phyloP scores from a whole-genome alignment of 805 yeast species.

The Candida bentonensis region DNA sequence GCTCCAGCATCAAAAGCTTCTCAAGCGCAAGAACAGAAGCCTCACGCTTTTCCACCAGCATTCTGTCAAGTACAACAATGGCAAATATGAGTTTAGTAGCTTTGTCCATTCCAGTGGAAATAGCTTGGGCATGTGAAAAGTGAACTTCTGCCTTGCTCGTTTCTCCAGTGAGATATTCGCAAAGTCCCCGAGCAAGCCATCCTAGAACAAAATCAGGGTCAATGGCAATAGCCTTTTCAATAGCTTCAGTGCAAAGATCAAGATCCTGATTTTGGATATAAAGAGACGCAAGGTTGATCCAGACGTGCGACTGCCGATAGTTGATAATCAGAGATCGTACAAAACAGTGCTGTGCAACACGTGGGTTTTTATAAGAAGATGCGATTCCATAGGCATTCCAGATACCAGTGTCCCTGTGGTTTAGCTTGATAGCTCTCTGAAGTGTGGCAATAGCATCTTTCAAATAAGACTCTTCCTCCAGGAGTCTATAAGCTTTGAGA shows the following conservation, averaged over 20 bases:
- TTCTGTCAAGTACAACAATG: slow-evolving; percentile 34
- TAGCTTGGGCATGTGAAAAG: slow-evolving; percentile 60
- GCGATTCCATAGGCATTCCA: slow-evolving; percentile 83
- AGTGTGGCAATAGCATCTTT: slow-evolving; percentile 41
- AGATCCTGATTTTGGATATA: slow-evolving; percentile 56
- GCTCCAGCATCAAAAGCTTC: slow-evolving; percentile 37
- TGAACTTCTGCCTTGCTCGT: slow-evolving; percentile 34
- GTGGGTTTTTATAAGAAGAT: slow-evolving; percentile 46
- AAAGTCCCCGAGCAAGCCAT: slow-evolving; percentile 79
- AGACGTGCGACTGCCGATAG: slow-evolving; percentile 49
- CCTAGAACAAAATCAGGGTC: slow-evolving; percentile 64
- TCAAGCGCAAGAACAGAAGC: slow-evolving; percentile 27
- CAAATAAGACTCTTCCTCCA: slow-evolving; percentile 22
- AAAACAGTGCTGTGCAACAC: slow-evolving; percentile 83
- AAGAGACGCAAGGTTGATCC: slow-evolving; percentile 74
- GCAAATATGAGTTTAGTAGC: slow-evolving; percentile 65
- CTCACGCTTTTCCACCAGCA: slow-evolving; percentile 8
- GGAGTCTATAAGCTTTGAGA: slow-evolving; percentile 29
- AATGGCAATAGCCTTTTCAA: slow-evolving; percentile 59
- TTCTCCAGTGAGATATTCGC: slow-evolving; percentile 21
- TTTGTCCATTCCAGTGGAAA: slow-evolving; percentile 62
- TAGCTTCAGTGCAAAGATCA: slow-evolving; percentile 60
- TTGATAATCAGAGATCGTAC: slow-evolving; percentile 66
- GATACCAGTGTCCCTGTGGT: slow-evolving; percentile 50
- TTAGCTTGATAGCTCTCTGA: slow-evolving; percentile 58